These are phyloP conservation scores for Leccinum truebloodii DNA, from an alignment of 768 basidiomycete species.

Conservation along the genomic window DNA sequence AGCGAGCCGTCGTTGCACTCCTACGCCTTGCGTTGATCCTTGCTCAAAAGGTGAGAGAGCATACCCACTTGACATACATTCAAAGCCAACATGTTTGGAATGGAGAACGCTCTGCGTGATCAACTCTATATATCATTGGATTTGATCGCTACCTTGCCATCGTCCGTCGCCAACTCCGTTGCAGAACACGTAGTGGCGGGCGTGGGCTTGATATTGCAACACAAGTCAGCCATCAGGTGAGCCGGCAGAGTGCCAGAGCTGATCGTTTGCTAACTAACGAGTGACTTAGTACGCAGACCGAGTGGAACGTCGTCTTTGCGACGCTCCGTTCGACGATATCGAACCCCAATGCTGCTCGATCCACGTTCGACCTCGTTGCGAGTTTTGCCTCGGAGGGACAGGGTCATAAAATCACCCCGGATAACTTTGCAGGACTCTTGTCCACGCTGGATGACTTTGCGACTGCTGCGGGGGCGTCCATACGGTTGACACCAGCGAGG, in stretches of 20 bases:
- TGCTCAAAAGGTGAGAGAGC: slow-evolving; percentile 66
- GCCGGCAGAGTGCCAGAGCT: neutral
- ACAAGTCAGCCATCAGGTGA: slow-evolving; percentile 67
- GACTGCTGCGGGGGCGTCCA: slow-evolving; percentile 63
- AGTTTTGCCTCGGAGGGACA: slow-evolving; percentile 64
- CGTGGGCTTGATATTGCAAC: slow-evolving; percentile 74
- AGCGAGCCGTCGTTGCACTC: slow-evolving; percentile 89
- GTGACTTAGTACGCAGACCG: slow-evolving; percentile 74
- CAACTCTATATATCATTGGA: slow-evolving; percentile 96
- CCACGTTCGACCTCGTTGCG: slow-evolving; percentile 79
- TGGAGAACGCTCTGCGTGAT: slow-evolving; percentile 79
- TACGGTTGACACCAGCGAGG: slow-evolving; percentile 57
- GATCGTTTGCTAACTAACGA: slow-evolving; percentile 7
- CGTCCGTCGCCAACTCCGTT: slow-evolving; percentile 74
- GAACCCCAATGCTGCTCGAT: slow-evolving; percentile 83
- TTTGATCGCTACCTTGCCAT: slow-evolving; percentile 77
- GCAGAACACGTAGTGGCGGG: slow-evolving; percentile 92
- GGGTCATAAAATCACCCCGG: slow-evolving; percentile 60
- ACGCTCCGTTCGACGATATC: slow-evolving; percentile 82
- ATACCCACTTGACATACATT: neutral
- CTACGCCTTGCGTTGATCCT: slow-evolving; percentile 82
- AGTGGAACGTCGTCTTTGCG: slow-evolving; percentile 93
- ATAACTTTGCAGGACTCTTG: slow-evolving; percentile 81
- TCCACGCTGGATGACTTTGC: slow-evolving; percentile 88
- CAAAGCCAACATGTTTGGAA: slow-evolving; percentile 5